Base-by-base conservation (phyloP, 2,329 filamentous ascomycete genomes). In the Spiromastix sp. region DNA sequence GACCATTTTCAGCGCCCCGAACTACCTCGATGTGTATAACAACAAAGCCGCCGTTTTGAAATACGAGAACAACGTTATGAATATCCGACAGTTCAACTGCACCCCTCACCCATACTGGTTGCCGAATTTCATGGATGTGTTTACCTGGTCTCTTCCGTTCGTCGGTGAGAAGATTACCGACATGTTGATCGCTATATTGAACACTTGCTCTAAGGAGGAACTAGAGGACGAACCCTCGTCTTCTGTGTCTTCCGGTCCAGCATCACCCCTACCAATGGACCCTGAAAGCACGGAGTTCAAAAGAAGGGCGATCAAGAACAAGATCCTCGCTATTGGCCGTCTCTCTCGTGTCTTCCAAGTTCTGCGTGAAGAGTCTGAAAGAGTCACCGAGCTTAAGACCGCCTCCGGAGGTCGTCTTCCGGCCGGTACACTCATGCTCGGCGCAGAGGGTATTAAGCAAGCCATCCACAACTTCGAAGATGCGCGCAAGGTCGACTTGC, bases 21-120 rank as follows among this genome's bases (percentile, higher is more conserved):
- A 98, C 64, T 98, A 98, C 58, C 77, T 98, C 44, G 91, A 98
- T 54, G 87, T 98, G 24, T 98, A 98, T 67, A 98, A 98, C 77
- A 98, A 98, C 73, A 98, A 98, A 70, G 91, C 91, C 2, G 91
- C 91, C 1, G 91, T 98, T 26, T 70, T 98, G 52, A 98, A 98
- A 67, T 98, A 98, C 59, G 91, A 98, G 67, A 98, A 98, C 65
- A 98, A 98, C 55, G 91, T 98, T 42, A 98, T 98, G 91, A 98
- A 98, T 70, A 98, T 98, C 56, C 78, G 91, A 40, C 91, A 98
- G 63, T 98, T 98, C 70, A 98, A 98, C 71, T 98, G 89, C 74
- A 96, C 91, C 15, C 91, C 91, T 21, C 91, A 98, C 60, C 91
- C 91, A 5, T 98, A 98, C 70, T 98, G 91, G 91, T 75, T 98